Percentiles rank a stretch among this genome's conserved stretches.
Evolutionary conservation across 2,329 filamentous ascomycete species (phyloP).

Genomic region (Xylaria sp.): DNA sequence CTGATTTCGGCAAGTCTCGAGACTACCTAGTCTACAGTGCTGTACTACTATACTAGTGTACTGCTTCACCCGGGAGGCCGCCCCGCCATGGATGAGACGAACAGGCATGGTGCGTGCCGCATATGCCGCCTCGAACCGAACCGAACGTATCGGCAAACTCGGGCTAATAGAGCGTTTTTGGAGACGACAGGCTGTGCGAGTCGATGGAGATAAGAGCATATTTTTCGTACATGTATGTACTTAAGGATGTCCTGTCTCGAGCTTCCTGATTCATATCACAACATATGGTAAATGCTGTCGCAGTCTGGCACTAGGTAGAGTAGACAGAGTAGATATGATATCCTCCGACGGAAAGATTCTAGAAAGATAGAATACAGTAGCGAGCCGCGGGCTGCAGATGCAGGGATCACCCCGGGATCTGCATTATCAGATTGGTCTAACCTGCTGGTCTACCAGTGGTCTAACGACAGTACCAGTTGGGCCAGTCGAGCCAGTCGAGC

Average conservation of each 20-base stretch:
- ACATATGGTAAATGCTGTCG: background rate
- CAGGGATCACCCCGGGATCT: slow-evolving; percentile 23
- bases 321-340: background rate
- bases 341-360: slow-evolving; percentile 3
- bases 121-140: slow-evolving; percentile 26
- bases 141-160: slow-evolving; percentile 12
- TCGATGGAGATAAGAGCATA: slow-evolving; percentile 3
- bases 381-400: slow-evolving; percentile 3
- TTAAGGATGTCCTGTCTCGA: slow-evolving; percentile 5
- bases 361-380: slow-evolving; percentile 11
- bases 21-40: no score
- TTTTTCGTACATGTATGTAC: no score
- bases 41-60: no score
- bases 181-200: slow-evolving; percentile 4
- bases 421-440: slow-evolving; percentile 29
- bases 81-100: slow-evolving; percentile 1
- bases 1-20: slow-evolving; percentile 24
- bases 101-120: background rate
- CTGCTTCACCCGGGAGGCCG: slow-evolving; percentile 15
- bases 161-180: background rate
- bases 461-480: slow-evolving; percentile 10
- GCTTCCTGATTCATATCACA: slow-evolving; percentile 6
- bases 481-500: background rate
- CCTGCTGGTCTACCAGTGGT: no score
- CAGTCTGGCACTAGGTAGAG: background rate